These are phyloP conservation scores for Filobasidium wieringae DNA, from an alignment of 768 basidiomycete genomes.

Conservation along the genomic window DNA sequence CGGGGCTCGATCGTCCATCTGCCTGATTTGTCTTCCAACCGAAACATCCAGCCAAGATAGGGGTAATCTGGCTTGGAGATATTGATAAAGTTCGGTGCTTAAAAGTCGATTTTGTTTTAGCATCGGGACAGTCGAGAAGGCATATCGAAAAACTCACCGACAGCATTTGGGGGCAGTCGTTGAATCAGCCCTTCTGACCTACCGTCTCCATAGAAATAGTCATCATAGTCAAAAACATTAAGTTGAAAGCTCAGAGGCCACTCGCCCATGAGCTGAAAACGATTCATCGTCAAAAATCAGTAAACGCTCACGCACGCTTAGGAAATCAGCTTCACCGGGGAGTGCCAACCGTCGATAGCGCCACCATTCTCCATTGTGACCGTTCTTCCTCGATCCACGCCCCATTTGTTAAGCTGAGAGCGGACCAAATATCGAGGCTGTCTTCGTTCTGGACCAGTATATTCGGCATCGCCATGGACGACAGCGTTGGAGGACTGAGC, in stretches of 20 bases:
- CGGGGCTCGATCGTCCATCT: slow-evolving; percentile 69
- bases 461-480: slow-evolving; percentile 65
- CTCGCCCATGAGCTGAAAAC: slow-evolving; percentile 52
- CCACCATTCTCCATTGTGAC: slow-evolving; percentile 51
- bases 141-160: no score
- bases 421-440: slow-evolving; percentile 78
- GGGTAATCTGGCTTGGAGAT: slow-evolving; percentile 81
- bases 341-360: no score
- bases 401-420: slow-evolving; percentile 85
- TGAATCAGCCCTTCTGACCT: slow-evolving; percentile 80
- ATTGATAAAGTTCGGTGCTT: slow-evolving; percentile 74
- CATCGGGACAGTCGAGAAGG: no score
- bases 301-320: no score
- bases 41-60: slow-evolving; percentile 73
- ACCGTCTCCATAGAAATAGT: slow-evolving; percentile 83
- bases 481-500: slow-evolving; percentile 54
- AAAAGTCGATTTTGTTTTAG: no score
- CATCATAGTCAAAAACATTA: slow-evolving; percentile 80
- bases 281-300: no score
- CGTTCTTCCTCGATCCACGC: slow-evolving; percentile 69
- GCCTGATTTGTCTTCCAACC: slow-evolving; percentile 65
- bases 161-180: slow-evolving; percentile 72
- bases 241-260: slow-evolving; percentile 87
- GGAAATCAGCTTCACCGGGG: no score
- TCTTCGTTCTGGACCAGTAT: slow-evolving; percentile 53